Conservation (phyloP, 208 protist genomes). For the Angomonas desouzai region DNA sequence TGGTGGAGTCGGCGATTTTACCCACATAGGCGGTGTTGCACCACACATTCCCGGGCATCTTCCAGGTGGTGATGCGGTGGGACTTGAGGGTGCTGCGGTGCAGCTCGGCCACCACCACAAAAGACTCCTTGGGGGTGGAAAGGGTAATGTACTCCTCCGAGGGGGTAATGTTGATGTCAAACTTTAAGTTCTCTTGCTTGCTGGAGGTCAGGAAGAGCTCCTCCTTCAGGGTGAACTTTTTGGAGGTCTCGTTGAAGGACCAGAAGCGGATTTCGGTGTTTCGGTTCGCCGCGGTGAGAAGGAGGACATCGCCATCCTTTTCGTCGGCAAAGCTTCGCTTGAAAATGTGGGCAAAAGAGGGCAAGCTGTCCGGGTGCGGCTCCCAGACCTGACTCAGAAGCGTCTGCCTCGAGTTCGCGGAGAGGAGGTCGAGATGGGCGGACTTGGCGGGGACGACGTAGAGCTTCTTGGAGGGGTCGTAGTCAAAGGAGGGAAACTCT, state of each 20-base stretch:
- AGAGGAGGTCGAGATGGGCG: conserved; percentile 75
- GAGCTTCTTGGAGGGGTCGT: conserved; percentile 51
- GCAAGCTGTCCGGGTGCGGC: conserved; percentile 63
- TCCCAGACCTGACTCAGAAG: conserved; percentile 75
- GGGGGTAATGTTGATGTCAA: conserved; percentile 69
- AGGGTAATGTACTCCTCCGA: conserved; percentile 89
- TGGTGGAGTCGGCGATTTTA: conserved; percentile 66
- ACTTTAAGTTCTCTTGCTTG: conserved; percentile 26
- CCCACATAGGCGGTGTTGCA: conserved; percentile 66
- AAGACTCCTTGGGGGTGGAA: conserved; percentile 41
- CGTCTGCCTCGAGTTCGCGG: conserved; percentile 49
- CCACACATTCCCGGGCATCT: conserved; percentile 47
- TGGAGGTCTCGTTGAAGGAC: conserved; percentile 57
- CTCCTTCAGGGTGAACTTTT: conserved; percentile 79
- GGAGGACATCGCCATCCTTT: conserved; percentile 35
- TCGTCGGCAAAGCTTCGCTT: conserved; percentile 61
- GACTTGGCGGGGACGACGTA: conserved; percentile 66
- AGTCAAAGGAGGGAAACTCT: conserved; percentile 62
- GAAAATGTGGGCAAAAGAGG: conserved; percentile 85
- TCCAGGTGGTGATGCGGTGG: conserved; percentile 82
- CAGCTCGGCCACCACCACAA: conserved; percentile 76
- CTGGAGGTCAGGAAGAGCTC: conserved; percentile 64
- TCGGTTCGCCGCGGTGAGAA: conserved; percentile 70
- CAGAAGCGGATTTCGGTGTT: conserved; percentile 86
- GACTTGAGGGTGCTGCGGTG: conserved; percentile 73